Evolutionary conservation across 768 basidiomycete species (phyloP).

Genomic region (Leccinum subgranulosum): DNA sequence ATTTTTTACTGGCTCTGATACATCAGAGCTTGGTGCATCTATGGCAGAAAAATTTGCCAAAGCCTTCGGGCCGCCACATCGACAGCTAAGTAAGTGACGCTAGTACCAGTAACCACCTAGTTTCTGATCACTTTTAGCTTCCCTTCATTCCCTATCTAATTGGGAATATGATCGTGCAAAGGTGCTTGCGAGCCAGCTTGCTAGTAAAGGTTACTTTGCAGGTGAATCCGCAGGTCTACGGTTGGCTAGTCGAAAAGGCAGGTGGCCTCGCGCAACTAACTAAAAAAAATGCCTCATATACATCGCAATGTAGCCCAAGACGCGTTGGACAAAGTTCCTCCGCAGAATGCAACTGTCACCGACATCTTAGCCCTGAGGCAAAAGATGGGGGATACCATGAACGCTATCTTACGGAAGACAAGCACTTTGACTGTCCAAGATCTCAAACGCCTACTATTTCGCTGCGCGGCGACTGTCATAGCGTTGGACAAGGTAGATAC

Average conservation of each 20-base stretch:
- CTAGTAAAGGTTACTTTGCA: constrained; percentile 85
- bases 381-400: constrained; percentile 63
- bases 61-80: constrained; percentile 71
- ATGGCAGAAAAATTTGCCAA: constrained; percentile 85
- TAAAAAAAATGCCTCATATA: neutral
- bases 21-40: constrained; percentile 88
- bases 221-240: constrained; percentile 84
- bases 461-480: constrained; percentile 80
- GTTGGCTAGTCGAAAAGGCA: constrained; percentile 64
- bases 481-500: constrained; percentile 55
- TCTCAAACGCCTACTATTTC: constrained; percentile 79
- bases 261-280: constrained; percentile 11
- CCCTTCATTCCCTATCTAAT: constrained; percentile 49
- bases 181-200: constrained; percentile 78
- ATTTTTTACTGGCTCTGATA: constrained; percentile 62
- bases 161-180: constrained; percentile 83
- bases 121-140: constrained; percentile 38
- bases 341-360: constrained; percentile 51
- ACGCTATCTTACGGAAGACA: constrained; percentile 67
- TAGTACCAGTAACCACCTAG: neutral
- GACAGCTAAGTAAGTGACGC: constrained; percentile 63
- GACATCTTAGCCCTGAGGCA: constrained; percentile 66
- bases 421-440: constrained; percentile 78
- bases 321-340: constrained; percentile 59
- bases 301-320: constrained; percentile 43